Base-by-base conservation (phyloP, 2,329 filamentous ascomycete genomes). In the Fusarium sp. region DNA sequence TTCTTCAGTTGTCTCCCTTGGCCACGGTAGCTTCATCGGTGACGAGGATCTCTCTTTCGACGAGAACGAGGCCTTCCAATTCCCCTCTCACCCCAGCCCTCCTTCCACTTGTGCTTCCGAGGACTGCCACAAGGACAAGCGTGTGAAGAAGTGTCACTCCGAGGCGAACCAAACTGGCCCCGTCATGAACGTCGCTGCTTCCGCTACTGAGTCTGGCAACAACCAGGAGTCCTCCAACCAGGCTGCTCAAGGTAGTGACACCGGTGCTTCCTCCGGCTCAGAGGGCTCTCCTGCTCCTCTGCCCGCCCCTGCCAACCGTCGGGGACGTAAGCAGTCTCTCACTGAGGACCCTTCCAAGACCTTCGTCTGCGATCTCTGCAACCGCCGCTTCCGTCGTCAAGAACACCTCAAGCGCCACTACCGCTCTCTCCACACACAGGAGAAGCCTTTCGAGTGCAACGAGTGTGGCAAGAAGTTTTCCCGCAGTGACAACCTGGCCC, bases 391-490 rank as follows among this genome's bases (percentile, higher is more conserved):
- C 91, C 92, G 96, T 68, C 93, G 96, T 68, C 96, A 99, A 83
- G 96, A 99, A 82, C 96, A 99, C 78, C 89, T 99, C 65, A 99
- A 99, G 90, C 93, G 96, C 69, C 96, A 99, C 86, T 97, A 97
- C 86, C 91, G 96, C 74, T 98, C 96, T 62, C 93, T 99, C 49
- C 96, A 99, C 86, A 99, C 96, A 2, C 92, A 97, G 78, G 96
- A 98, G 80, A 99, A 98, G 90, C 96, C 96, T 7, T 99, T 98
- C 77, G 93, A 97, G 84, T 99, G 96, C 86, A 89, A 90, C 72
- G 95, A 99, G 84, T 99, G 96, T 78, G 95, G 96, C 75, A 99
- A 99, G 91, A 98, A 97, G 86, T 99, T 98, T 84, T 98, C 95
- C 21, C 92, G 96, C 76, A 97, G 93, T 75, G 96, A 99, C 83